These are phyloP conservation scores for Ceratobasidium papillatum DNA, from an alignment of 1,284 basidiomycete species.

Conservation along the genomic window DNA sequence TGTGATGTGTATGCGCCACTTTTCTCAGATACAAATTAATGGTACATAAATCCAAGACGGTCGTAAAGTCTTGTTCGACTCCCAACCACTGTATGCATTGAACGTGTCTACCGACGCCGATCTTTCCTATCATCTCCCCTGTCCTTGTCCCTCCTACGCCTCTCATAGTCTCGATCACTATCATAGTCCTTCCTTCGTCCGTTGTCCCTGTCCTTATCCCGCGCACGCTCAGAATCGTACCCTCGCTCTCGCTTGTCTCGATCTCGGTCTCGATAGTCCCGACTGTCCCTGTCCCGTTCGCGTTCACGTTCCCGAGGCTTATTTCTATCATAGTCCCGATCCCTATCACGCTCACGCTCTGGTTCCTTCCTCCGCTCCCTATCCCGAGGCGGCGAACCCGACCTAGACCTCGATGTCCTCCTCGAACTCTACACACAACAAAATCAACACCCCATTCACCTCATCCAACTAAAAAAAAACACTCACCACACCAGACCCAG, in stretches of 20 bases:
- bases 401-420: constrained; percentile 41
- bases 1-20: too few species aligned
- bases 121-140: constrained; percentile 46
- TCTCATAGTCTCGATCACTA: constrained; percentile 50
- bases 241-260: constrained; percentile 44
- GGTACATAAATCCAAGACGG: too few species aligned
- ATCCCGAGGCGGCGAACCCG: constrained; percentile 34
- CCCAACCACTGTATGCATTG: too few species aligned
- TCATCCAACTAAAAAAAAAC: constrained; percentile 26
- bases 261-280: constrained; percentile 44
- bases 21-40: too few species aligned
- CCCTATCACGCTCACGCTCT: too few species aligned
- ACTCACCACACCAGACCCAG: constrained; percentile 42
- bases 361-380: constrained; percentile 48
- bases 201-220: constrained; percentile 44
- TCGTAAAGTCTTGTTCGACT: too few species aligned
- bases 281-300: constrained; percentile 41
- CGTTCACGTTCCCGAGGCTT: constrained; percentile 43
- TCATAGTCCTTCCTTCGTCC: constrained; percentile 43
- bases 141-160: constrained; percentile 51
- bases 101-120: not conserved
- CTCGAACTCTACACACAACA: constrained; percentile 38
- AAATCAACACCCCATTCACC: not conserved
- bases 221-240: constrained; percentile 50
- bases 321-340: constrained; percentile 46